Evolutionary conservation across 768 basidiomycete genomes (phyloP).

Genomic region (Mycena rosella): DNA sequence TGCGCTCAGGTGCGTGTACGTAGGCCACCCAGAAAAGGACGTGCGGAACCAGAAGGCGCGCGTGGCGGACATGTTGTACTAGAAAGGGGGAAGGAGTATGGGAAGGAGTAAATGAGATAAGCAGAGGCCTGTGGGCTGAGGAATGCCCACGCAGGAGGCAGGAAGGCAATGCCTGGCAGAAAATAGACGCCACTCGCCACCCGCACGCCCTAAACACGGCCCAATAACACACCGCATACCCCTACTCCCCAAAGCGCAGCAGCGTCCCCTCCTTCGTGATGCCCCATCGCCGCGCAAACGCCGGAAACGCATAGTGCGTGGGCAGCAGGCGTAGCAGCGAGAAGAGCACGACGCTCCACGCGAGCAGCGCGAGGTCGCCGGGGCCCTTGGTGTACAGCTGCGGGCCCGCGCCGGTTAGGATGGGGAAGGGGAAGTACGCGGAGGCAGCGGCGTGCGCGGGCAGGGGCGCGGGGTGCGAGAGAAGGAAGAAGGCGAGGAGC

Average conservation of each 20-base stretch:
- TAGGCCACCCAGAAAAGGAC: too few relatives aligned
- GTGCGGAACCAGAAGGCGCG: too few relatives aligned
- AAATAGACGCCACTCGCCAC: too few relatives aligned
- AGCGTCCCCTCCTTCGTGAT: constrained; percentile 64
- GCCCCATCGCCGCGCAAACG: constrained; percentile 51
- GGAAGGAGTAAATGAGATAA: too few relatives aligned
- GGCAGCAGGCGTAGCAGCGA: neutral
- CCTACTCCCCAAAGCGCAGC: constrained; percentile 79
- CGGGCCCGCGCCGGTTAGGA: too few relatives aligned
- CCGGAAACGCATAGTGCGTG: neutral
- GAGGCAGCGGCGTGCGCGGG: neutral
- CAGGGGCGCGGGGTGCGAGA: neutral
- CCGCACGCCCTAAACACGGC: constrained; percentile 63
- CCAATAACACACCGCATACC: constrained; percentile 76
- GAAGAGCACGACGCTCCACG: constrained; percentile 2
- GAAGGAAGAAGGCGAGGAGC: constrained; percentile 14
- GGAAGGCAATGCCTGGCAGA: too few relatives aligned
- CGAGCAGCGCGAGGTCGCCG: neutral
- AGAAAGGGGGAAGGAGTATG: too few relatives aligned
- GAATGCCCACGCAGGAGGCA: too few relatives aligned
- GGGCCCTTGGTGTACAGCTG: constrained; percentile 6
- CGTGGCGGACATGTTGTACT: too few relatives aligned
- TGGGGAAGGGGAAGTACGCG: neutral
- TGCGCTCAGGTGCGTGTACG: too few relatives aligned
- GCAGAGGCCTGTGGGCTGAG: too few relatives aligned